Conservation (phyloP, 208 protist species). For the Novymonas esmeraldas region DNA sequence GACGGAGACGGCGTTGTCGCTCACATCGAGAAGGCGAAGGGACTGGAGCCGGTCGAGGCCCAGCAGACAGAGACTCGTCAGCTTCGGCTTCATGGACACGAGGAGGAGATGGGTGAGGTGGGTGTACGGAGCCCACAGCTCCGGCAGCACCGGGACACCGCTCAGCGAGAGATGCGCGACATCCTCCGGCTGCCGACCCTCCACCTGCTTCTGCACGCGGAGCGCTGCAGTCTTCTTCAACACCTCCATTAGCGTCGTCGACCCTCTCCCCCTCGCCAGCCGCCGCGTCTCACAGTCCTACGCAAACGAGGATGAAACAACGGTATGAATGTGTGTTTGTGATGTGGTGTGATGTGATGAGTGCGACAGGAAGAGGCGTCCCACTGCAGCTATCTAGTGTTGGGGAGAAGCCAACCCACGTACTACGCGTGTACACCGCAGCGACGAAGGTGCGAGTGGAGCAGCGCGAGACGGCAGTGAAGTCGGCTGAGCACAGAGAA, state of each 20-base stretch:
- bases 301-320: too few relatives aligned
- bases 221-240: conserved; percentile 68
- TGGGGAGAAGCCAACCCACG: too few relatives aligned
- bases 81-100: conserved; percentile 64
- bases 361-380: background rate
- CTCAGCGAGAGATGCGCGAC: conserved; percentile 68
- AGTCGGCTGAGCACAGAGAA: background rate
- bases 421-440: too few relatives aligned
- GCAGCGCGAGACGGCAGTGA: background rate
- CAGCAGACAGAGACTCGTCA: conserved; percentile 39
- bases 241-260: conserved; percentile 54
- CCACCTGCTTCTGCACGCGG: conserved; percentile 74
- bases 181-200: conserved; percentile 42
- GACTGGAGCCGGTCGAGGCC: conserved; percentile 30
- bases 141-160: conserved; percentile 52
- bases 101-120: conserved; percentile 65
- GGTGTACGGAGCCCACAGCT: conserved; percentile 52
- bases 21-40: conserved; percentile 79
- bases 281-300: too few relatives aligned
- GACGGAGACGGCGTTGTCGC: conserved; percentile 78
- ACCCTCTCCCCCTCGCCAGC: too few relatives aligned
- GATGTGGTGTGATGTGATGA: background rate
- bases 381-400: background rate
- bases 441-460: background rate
- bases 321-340: background rate